A percentile compares a stretch with the other conserved stretches of the same genome.
These are phyloP conservation scores for Dendrobium officinale DNA, from an alignment of 106 monocot species.

Conservation along the genomic window DNA sequence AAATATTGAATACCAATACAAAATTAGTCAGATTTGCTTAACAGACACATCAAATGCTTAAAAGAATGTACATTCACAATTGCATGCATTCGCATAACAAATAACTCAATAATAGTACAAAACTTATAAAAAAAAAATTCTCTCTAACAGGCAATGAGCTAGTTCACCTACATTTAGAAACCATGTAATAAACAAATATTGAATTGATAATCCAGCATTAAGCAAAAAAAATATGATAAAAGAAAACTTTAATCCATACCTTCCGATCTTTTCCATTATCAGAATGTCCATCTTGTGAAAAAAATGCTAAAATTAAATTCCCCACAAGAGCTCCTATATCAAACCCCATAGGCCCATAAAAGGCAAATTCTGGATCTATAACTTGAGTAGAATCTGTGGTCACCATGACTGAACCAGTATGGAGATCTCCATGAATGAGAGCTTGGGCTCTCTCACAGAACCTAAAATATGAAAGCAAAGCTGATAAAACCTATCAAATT, in stretches of 20 bases:
- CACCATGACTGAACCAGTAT: slow-evolving; percentile 94
- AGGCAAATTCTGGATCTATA: slow-evolving; percentile 96
- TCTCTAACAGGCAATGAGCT: too few relatives aligned
- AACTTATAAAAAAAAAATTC: too few relatives aligned
- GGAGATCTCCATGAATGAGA: slow-evolving; percentile 96
- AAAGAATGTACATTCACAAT: too few relatives aligned
- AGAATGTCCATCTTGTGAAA: slow-evolving; percentile 90
- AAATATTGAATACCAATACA: too few relatives aligned
- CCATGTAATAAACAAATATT: not conserved
- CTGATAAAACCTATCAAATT: not conserved
- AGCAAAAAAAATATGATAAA: not conserved
- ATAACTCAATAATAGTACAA: too few relatives aligned
- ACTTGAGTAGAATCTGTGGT: slow-evolving; percentile 86
- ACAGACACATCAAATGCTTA: too few relatives aligned
- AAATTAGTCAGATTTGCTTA: too few relatives aligned
- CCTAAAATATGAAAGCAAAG: slow-evolving; percentile 25
- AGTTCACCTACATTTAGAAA: too few relatives aligned
- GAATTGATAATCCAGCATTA: not conserved
- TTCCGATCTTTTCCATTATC: slow-evolving; percentile 42
- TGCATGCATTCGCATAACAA: too few relatives aligned
- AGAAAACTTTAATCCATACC: slow-evolving; percentile 26
- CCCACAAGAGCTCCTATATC: slow-evolving; percentile 94
- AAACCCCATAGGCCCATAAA: slow-evolving; percentile 98
- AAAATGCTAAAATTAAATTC: slow-evolving; percentile 88
- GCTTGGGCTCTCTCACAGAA: slow-evolving; percentile 99